Evolutionary conservation across 192 early-diverging fungal genomes (phyloP).

Genomic region (Coemansia guatemalensis): DNA sequence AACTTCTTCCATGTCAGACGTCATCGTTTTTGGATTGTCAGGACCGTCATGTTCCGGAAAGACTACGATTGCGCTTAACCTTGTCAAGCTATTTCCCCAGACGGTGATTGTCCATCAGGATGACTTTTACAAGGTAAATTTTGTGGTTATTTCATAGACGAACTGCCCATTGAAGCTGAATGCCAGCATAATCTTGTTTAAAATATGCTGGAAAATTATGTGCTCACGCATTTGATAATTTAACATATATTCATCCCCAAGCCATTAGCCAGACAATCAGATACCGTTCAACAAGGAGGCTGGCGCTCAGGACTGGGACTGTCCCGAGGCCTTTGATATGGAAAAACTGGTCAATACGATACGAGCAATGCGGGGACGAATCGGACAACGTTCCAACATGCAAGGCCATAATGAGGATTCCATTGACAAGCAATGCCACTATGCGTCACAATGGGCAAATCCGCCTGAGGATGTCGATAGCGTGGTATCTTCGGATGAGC

Average conservation of each 20-base stretch:
- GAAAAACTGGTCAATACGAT: conserved; percentile 17
- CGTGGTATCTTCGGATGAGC: conserved; percentile 5
- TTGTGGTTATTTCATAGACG: neutral
- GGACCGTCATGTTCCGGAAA: conserved; percentile 75
- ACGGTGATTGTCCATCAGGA: conserved; percentile 69
- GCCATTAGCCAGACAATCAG: conserved; percentile 54
- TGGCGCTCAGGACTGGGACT: conserved; percentile 75
- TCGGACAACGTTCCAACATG: neutral
- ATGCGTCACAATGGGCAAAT: conserved; percentile 53
- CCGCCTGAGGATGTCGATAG: conserved; percentile 40
- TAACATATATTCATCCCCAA: neutral
- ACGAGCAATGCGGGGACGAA: neutral
- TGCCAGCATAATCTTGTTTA: neutral
- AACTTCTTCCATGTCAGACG: conserved; percentile 12
- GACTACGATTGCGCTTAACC: conserved; percentile 62
- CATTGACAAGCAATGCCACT: conserved; percentile 6
- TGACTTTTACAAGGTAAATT: conserved; percentile 65
- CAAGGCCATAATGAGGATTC: neutral
- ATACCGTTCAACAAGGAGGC: conserved; percentile 63
- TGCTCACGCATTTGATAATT: neutral
- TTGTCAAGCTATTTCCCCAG: conserved; percentile 60
- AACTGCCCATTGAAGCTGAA: neutral
- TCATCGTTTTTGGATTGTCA: conserved; percentile 46
- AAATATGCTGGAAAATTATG: neutral
- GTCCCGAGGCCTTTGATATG: conserved; percentile 70